Base-by-base conservation (phyloP, 495 filamentous ascomycete genomes). In the Penicillium samsonianum region DNA sequence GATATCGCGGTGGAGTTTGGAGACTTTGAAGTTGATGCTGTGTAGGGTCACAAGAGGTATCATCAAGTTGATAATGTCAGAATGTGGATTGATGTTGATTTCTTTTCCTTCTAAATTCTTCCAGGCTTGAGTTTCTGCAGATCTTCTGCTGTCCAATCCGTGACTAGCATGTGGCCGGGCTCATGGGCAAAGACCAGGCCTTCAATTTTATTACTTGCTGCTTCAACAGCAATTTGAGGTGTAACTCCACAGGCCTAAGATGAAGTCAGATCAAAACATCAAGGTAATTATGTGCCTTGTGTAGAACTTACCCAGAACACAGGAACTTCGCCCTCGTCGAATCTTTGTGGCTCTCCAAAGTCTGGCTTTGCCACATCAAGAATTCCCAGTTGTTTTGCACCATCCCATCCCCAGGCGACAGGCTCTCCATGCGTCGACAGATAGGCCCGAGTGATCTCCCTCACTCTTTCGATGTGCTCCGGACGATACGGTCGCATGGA, bases 331-430 rank as follows among this genome's bases (percentile, higher is more conserved):
- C 68, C 75, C 5, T 78, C 72, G 14, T 57, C 43, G 20, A 68
- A 69, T 2, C 71, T 43, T 16, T 74, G 75, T 11, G 48, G 59
- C 40, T 78, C 68, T 0, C 80, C 78, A 71, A 73, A 82, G 47
- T 80, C 76, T 14, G 78, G 79, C 12, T n/a, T 38, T 28, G 57
- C 46, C 25, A 83, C 69, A 65, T 81, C 73, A 25, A 55, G 35
- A 43, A 86, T 78, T 0, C 81, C 78, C 37, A 85, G 50, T 37
- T 58, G 50, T 55, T 65, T 59, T 12, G 76, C 63, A 1, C 73
- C 80, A 4, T 82, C 78, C 82, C 80, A 86, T 1, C 82, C 82
- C 81, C 80, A 85, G 10, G 78, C 81, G 23, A 86, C 69, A 1
- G 83, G 81, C 67, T 85, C 82, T n/a, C 81, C 82, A 56, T 84